These are phyloP conservation scores for Aspergillus neoniger DNA, from an alignment of 2,329 filamentous ascomycete species.

Conservation along the genomic window DNA sequence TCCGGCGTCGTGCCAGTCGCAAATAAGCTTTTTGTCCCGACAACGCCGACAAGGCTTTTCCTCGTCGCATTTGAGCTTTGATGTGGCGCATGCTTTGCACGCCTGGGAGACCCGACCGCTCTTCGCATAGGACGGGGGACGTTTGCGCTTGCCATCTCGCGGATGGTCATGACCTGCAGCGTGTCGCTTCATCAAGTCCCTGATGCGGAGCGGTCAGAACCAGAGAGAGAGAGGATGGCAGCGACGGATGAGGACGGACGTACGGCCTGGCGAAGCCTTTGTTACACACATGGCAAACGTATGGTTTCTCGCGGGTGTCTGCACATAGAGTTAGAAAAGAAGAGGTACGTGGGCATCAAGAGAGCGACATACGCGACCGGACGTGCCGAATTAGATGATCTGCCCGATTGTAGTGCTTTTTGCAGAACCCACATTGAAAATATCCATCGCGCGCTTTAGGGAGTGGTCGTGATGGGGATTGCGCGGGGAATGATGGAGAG, in stretches of 20 bases:
- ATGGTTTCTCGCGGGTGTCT: conserved; percentile 37
- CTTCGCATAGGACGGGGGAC: conserved; percentile 22
- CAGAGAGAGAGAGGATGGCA: background rate
- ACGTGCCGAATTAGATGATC: conserved; percentile 53
- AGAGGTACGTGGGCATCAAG: background rate
- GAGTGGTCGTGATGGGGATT: conserved; percentile 11
- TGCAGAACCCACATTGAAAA: conserved; percentile 56
- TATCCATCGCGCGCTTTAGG: conserved; percentile 26
- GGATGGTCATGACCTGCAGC: conserved; percentile 40
- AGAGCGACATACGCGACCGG: conserved; percentile 14
- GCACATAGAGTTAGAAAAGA: background rate
- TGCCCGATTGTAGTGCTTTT: conserved; percentile 54
- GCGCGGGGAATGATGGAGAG: conserved; percentile 9
- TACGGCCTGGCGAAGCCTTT: conserved; percentile 37
- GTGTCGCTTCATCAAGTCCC: conserved; percentile 55
- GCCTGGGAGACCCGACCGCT: conserved; percentile 50
- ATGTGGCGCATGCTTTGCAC: conserved; percentile 54
- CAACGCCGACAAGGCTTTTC: conserved; percentile 57
- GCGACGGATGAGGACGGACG: conserved; percentile 7
- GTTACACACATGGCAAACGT: conserved; percentile 34
- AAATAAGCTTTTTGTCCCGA: conserved; percentile 51
- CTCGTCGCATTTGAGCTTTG: conserved; percentile 57
- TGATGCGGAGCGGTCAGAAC: conserved; percentile 5
- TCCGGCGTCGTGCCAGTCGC: conserved; percentile 34
- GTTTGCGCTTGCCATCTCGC: conserved; percentile 37